These are phyloP conservation scores for Candolleomyces aberdarensis DNA, from an alignment of 768 basidiomycete genomes.

Conservation along the genomic window DNA sequence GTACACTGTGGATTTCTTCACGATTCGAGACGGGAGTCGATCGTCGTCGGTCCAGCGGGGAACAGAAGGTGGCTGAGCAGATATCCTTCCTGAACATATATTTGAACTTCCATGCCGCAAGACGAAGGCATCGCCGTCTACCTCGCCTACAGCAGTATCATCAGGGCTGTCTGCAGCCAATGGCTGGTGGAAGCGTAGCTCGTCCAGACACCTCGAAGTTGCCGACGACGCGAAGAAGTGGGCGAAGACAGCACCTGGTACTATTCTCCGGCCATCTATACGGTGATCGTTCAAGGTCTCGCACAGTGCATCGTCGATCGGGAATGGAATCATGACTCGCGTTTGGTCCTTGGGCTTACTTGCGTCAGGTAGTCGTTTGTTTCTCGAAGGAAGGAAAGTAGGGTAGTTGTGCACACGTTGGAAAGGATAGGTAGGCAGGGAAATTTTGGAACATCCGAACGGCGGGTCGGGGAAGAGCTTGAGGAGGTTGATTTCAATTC, in stretches of 20 bases:
- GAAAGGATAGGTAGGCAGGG: constrained; percentile 34
- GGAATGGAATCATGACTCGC: constrained; percentile 13
- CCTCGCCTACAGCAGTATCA: constrained; percentile 18
- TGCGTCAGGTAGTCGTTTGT: constrained; percentile 9
- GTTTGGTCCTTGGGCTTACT: not conserved
- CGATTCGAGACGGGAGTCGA: constrained; percentile 21
- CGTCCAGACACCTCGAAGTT: constrained; percentile 19
- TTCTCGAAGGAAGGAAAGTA: constrained; percentile 19
- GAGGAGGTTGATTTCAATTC: constrained; percentile 23
- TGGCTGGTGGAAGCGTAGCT: constrained; percentile 29
- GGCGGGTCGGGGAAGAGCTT: constrained; percentile 21
- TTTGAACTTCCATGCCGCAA: constrained; percentile 11
- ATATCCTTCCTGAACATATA: constrained; percentile 28
- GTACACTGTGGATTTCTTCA: constrained; percentile 27
- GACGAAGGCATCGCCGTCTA: constrained; percentile 15
- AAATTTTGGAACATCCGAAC: constrained; percentile 20
- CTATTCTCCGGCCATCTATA: constrained; percentile 31
- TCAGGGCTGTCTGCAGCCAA: constrained; percentile 24
- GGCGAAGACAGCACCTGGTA: constrained; percentile 33
- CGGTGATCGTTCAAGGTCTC: constrained; percentile 29
- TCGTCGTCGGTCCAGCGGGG: constrained; percentile 16
- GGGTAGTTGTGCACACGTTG: constrained; percentile 33
- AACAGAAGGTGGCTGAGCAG: constrained; percentile 10
- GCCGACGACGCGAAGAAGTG: constrained; percentile 24
- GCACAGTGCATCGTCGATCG: constrained; percentile 24